These are phyloP conservation scores for Venturiaceae sp. DNA, from an alignment of 2,329 filamentous ascomycete species.

Conservation along the genomic window DNA sequence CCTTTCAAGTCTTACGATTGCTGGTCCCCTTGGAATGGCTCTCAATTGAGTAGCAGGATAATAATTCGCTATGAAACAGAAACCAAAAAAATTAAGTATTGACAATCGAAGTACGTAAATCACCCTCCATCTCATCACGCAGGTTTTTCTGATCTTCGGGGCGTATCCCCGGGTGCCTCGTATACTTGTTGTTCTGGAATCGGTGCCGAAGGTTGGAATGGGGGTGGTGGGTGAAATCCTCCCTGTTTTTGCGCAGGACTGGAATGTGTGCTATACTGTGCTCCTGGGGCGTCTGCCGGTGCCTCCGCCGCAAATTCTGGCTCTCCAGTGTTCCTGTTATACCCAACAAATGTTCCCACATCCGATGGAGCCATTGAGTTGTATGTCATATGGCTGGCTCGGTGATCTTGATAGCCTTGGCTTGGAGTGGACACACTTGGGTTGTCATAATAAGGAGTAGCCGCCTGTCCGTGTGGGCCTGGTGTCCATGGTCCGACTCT, in stretches of 20 bases:
- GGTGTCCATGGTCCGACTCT: not conserved
- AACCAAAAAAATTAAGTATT: not conserved
- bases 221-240: not conserved
- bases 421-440: not conserved
- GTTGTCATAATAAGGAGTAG: not conserved
- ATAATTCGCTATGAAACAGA: no score
- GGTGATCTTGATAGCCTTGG: not conserved
- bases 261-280: not conserved
- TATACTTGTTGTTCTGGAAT: not conserved
- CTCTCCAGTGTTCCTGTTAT: slow-evolving; percentile 10
- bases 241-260: not conserved
- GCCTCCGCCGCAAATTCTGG: slow-evolving; percentile 10
- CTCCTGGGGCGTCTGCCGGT: not conserved
- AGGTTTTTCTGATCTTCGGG: not conserved
- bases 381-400: not conserved
- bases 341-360: slow-evolving; percentile 10
- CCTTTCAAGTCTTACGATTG: no score
- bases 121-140: no score
- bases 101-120: not conserved
- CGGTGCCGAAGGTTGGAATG: not conserved
- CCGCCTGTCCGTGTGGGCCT: not conserved
- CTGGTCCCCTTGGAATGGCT: no score
- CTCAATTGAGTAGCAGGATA: no score
- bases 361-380: not conserved
- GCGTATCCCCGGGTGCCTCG: not conserved